Base-by-base conservation (phyloP, 2,329 filamentous ascomycete genomes). In the Cladosporium velox region DNA sequence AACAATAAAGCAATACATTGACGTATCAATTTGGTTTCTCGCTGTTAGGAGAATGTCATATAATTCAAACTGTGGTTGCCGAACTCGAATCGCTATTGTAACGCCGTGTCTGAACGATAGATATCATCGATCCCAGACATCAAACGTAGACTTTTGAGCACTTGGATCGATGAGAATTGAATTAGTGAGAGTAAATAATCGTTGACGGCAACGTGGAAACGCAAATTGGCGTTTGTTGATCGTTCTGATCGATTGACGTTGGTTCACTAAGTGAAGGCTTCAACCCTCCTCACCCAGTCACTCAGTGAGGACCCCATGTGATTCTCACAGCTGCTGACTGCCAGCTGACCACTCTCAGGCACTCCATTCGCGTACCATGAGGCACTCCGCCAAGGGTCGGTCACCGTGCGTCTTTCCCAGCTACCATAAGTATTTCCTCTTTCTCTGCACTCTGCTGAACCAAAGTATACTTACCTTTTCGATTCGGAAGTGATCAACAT, bases 381-480 rank as follows among this genome's bases (percentile, higher is more conserved):
- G 41, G 41, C 41, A 4, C 41, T 47, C 41, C 41, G 41, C 41
- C 41, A 47, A 47, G 41, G 8, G 18, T 21, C 15, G 8, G n/a
- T 21, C n/a, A n/a, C 41, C 18, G 41, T 47, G 41, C 41, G 7
- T n/a, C n/a, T 11, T 12, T 21, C 5, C n/a, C 14, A 21, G 41
- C 18, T n/a, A 47, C 41, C n/a, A 52, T 52, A 52, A 52, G 24
- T 30, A 52, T 58, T 58, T 58, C n/a, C n/a, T n/a, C n/a, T n/a
- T n/a, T n/a, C n/a, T n/a, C n/a, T n/a, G n/a, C n/a, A n/a, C n/a
- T n/a, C n/a, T n/a, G n/a, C n/a, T n/a, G n/a, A n/a, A n/a, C n/a
- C n/a, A n/a, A n/a, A n/a, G n/a, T n/a, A n/a, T n/a, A 52, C 30
- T 47, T 58, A 64, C 57, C 30, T 34, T 67, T 59, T 62, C 65